Conservation (phyloP, 1,139 yeast species). For the Magnusiomyces clavatus region DNA sequence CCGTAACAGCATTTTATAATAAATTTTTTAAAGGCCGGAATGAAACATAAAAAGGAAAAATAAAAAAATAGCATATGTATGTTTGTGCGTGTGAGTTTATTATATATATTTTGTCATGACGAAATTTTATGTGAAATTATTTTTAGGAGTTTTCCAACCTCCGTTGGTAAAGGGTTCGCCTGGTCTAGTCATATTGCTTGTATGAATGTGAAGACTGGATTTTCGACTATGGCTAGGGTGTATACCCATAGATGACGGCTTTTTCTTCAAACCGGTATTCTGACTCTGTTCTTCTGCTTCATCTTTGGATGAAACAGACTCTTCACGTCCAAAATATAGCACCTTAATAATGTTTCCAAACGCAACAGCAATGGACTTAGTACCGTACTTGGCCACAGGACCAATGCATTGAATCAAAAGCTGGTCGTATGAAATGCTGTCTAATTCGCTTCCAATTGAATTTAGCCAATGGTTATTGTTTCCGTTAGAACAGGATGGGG, state of each 20-base stretch:
- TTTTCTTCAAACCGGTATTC: not conserved
- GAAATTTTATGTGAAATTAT: too few species aligned
- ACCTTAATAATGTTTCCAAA: constrained; percentile 68
- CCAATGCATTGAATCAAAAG: constrained; percentile 44
- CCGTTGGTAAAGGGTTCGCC: too few species aligned
- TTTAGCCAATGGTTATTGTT: not conserved
- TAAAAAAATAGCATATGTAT: too few species aligned
- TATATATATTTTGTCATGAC: too few species aligned
- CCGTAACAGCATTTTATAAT: too few species aligned
- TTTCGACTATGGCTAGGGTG: not conserved
- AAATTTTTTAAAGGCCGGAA: too few species aligned
- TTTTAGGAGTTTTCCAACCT: too few species aligned
- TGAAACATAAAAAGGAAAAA: too few species aligned
- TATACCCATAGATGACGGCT: not conserved
- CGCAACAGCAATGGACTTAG: constrained; percentile 64
- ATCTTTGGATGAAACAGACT: constrained; percentile 19
- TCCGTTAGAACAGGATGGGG: too few species aligned
- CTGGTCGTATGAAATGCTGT: constrained; percentile 17
- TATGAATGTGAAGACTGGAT: too few species aligned
- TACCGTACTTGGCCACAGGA: constrained; percentile 60
- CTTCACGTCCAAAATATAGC: constrained; percentile 60
- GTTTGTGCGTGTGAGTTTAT: too few species aligned
- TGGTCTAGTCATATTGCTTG: too few species aligned
- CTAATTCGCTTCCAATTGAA: constrained; percentile 14
- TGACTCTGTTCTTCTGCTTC: not conserved